Evolutionary conservation across 768 basidiomycete species (phyloP).

Genomic region (Russula griseocarnosa): DNA sequence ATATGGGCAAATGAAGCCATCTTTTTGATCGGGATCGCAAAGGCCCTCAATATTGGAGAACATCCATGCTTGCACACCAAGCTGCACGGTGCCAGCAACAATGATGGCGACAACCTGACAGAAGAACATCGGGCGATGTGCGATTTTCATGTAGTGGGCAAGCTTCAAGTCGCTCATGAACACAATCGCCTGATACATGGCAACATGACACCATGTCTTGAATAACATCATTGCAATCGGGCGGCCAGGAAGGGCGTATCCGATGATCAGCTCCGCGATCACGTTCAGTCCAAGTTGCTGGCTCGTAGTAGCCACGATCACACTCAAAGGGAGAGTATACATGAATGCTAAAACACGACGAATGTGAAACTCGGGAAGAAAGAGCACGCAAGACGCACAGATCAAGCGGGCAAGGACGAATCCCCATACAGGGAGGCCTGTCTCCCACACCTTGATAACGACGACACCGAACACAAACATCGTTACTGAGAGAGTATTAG

Average conservation of each 20-base stretch:
- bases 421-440: too few species aligned
- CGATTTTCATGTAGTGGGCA: constrained; percentile 67
- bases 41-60: constrained; percentile 63
- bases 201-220: constrained; percentile 78
- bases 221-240: constrained; percentile 84
- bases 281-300: constrained; percentile 74
- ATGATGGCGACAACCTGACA: constrained; percentile 63
- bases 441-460: too few species aligned
- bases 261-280: constrained; percentile 76
- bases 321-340: too few species aligned
- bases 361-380: too few species aligned
- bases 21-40: constrained; percentile 49
- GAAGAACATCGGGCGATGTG: constrained; percentile 69
- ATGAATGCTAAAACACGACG: too few species aligned
- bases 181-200: constrained; percentile 59
- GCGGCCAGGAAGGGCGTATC: constrained; percentile 72
- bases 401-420: too few species aligned
- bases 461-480: too few species aligned
- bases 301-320: constrained; percentile 60
- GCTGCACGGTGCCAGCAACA: constrained; percentile 67
- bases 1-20: constrained; percentile 65
- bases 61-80: constrained; percentile 76
- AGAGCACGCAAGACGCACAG: too few species aligned
- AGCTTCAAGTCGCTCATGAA: constrained; percentile 79
- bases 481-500: too few species aligned